Evolutionary conservation across 139 green algal species (phyloP).

Genomic region (Ettlia oleoabundans): DNA sequence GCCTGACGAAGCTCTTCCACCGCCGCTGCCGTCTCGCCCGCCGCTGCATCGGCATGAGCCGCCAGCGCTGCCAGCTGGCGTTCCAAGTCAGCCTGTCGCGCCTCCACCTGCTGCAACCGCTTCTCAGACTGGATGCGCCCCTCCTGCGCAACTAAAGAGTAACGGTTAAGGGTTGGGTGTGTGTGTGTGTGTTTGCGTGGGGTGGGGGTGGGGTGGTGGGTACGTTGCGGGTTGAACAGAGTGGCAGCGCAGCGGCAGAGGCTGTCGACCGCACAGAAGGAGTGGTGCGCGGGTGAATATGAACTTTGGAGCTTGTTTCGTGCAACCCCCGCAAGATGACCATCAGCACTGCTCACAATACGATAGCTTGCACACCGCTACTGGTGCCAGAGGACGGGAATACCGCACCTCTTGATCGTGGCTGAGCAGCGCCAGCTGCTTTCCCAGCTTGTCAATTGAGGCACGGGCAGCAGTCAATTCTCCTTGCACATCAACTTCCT

Average conservation of each 20-base stretch:
- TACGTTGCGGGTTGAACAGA: too few species aligned
- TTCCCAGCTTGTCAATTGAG: constrained; percentile 32
- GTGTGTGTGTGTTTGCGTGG: too few species aligned
- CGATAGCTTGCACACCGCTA: too few species aligned
- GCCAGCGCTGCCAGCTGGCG: constrained; percentile 13
- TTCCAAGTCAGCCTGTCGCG: constrained; percentile 24
- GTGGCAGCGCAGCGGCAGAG: too few species aligned
- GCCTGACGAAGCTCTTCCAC: constrained; percentile 28
- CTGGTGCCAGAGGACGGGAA: too few species aligned
- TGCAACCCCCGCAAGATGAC: too few species aligned
- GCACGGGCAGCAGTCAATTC: constrained; percentile 5
- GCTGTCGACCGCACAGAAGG: too few species aligned
- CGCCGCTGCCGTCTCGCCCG: neutral
- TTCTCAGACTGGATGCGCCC: constrained; percentile 22
- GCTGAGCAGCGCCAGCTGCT: constrained; percentile 21
- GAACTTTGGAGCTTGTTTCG: too few species aligned
- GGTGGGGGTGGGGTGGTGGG: too few species aligned
- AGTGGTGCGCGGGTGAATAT: too few species aligned
- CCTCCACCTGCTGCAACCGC: constrained; percentile 43
- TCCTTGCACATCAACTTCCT: constrained; percentile 41
- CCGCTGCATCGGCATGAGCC: neutral
- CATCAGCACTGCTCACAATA: too few species aligned
- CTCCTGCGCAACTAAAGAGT: neutral
- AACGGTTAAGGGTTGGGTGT: too few species aligned
- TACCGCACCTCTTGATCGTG: constrained; percentile 42